These are phyloP conservation scores for Tympanopsis confertula DNA, from an alignment of 2,329 filamentous ascomycete species.

Conservation along the genomic window DNA sequence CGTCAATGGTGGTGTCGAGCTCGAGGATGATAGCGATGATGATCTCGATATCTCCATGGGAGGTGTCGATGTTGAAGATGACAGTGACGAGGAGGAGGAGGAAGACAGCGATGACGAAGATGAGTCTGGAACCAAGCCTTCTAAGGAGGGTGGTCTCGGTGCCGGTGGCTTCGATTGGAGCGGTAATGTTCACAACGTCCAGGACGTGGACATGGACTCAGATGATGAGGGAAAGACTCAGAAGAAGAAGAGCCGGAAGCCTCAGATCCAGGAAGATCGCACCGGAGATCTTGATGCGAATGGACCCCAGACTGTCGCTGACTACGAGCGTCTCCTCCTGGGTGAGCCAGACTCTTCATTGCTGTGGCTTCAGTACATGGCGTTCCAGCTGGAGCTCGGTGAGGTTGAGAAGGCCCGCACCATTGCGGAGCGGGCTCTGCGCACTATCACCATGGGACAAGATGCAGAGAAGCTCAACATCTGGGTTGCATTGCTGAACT, in stretches of 20 bases:
- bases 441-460: slow-evolving; percentile 82
- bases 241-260: slow-evolving; percentile 66
- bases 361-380: slow-evolving; percentile 96
- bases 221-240: slow-evolving; percentile 28
- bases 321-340: slow-evolving; percentile 87
- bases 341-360: slow-evolving; percentile 86
- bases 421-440: slow-evolving; percentile 79
- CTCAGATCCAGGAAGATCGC: slow-evolving; percentile 71
- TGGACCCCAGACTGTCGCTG: slow-evolving; percentile 78
- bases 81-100: slow-evolving; percentile 31
- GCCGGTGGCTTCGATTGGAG: slow-evolving; percentile 82
- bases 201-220: slow-evolving; percentile 30
- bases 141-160: slow-evolving; percentile 42
- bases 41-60: slow-evolving; percentile 24
- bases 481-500: slow-evolving; percentile 87
- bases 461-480: slow-evolving; percentile 88
- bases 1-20: slow-evolving; percentile 9
- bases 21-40: slow-evolving; percentile 29
- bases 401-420: slow-evolving; percentile 81
- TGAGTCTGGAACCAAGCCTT: background rate
- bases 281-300: slow-evolving; percentile 85
- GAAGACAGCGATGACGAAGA: background rate
- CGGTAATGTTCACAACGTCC: slow-evolving; percentile 51
- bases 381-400: slow-evolving; percentile 88
- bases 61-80: slow-evolving; percentile 28